Evolutionary conservation across 2,329 filamentous ascomycete species (phyloP).

Genomic region (Ascochyta lentis): DNA sequence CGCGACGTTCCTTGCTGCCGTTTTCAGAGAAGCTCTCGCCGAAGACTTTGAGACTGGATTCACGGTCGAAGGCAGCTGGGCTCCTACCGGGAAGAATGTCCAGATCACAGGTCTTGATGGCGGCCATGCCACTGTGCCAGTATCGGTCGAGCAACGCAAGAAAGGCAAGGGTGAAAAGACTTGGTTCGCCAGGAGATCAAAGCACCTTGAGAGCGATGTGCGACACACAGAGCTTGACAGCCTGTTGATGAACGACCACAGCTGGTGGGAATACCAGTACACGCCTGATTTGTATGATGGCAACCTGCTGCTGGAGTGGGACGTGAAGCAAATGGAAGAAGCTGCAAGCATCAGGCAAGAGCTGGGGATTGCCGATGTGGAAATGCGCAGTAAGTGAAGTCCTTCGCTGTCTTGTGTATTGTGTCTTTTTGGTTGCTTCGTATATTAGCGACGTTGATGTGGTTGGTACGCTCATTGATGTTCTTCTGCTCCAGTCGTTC

Average conservation of each 20-base stretch:
- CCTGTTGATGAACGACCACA: constrained; percentile 66
- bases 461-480: neutral
- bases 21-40: constrained; percentile 27
- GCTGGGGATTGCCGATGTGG: constrained; percentile 39
- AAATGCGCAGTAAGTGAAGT: constrained; percentile 45
- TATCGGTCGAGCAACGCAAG: constrained; percentile 28
- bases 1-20: constrained; percentile 21
- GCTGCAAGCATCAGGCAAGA: constrained; percentile 26
- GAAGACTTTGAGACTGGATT: constrained; percentile 26
- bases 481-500: constrained; percentile 54
- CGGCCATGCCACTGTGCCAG: constrained; percentile 5
- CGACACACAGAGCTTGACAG: constrained; percentile 69
- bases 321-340: constrained; percentile 37
- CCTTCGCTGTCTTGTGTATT: neutral
- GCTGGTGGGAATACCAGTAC: constrained; percentile 63
- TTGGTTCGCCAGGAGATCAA: constrained; percentile 66
- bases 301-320: constrained; percentile 54
- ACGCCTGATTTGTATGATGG: constrained; percentile 63
- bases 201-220: constrained; percentile 58
- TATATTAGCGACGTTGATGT: neutral
- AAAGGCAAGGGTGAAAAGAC: constrained; percentile 53
- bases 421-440: neutral
- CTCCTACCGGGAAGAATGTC: constrained; percentile 14
- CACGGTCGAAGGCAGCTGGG: constrained; percentile 23
- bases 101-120: constrained; percentile 19